phyloP scores from a whole-genome alignment of 352 stramenopile genomes.

The Peronosclerospora sorghi region DNA sequence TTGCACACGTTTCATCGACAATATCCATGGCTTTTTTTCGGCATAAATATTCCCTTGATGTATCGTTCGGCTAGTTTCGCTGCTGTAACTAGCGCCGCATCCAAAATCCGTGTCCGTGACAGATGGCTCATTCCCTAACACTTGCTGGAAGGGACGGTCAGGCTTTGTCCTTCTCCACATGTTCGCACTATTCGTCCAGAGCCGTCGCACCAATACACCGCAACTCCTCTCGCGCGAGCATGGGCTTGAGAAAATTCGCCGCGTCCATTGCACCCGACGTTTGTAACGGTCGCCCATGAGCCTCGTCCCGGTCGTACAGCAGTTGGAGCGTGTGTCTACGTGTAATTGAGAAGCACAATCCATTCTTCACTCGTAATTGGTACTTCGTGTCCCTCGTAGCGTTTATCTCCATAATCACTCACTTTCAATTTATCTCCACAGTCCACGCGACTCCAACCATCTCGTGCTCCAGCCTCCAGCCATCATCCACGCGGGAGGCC shows the following conservation, averaged over 20 bases:
- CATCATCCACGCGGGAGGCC: too few species aligned
- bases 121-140: too few species aligned
- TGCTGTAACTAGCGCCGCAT: slow-evolving; percentile 90
- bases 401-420: slow-evolving; percentile 90
- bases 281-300: slow-evolving; percentile 86
- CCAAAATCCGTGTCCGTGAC: slow-evolving; percentile 91
- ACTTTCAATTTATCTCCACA: slow-evolving; percentile 97
- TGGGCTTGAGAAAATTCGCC: slow-evolving; percentile 96
- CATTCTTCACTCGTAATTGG: too few species aligned
- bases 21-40: slow-evolving; percentile 93
- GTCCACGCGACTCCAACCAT: slow-evolving; percentile 95
- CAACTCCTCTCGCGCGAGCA: slow-evolving; percentile 93
- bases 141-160: slow-evolving; percentile 95
- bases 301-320: too few species aligned
- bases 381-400: too few species aligned
- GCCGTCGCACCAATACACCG: slow-evolving; percentile 97
- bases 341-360: too few species aligned
- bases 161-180: slow-evolving; percentile 98
- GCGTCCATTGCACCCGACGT: slow-evolving; percentile 93
- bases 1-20: slow-evolving; percentile 90
- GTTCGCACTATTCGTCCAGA: slow-evolving; percentile 94
- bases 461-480: too few species aligned
- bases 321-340: too few species aligned
- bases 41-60: slow-evolving; percentile 87
- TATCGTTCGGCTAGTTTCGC: slow-evolving; percentile 91